A percentile compares a stretch with the other conserved stretches of the same genome.
Conservation (phyloP, 305 asterid species). For the Fraxinus dipetala region DNA sequence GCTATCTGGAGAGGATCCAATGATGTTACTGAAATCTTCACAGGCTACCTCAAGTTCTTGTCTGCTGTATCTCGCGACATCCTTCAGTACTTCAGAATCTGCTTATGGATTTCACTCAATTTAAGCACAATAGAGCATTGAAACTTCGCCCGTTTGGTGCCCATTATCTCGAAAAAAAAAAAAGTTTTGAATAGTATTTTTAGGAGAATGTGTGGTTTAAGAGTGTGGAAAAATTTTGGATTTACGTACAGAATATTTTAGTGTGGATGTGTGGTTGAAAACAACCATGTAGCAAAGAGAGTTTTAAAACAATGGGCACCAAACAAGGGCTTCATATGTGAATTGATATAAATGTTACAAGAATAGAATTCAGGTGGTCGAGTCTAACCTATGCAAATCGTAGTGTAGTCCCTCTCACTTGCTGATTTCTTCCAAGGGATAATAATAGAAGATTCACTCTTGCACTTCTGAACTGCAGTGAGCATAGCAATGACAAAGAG, state of each 20-base stretch:
- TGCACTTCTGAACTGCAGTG: conserved; percentile 63
- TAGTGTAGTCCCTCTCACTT: conserved; percentile 58
- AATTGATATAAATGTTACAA: conserved; percentile 4
- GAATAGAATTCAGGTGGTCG: background rate
- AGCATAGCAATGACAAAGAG: conserved; percentile 60
- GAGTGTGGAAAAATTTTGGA: background rate
- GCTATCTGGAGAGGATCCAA: conserved; percentile 84
- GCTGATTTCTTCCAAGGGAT: conserved; percentile 90
- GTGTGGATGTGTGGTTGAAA: background rate
- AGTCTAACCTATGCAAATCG: conserved; percentile 65
- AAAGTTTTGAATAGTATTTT: too few relatives aligned
- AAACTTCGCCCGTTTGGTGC: background rate
- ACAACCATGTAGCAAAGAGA: background rate
- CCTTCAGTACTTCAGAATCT: conserved; percentile 76
- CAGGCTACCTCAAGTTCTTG: conserved; percentile 94
- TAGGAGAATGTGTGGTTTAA: background rate
- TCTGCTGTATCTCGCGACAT: conserved; percentile 60
- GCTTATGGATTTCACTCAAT: conserved; percentile 19
- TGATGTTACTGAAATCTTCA: conserved; percentile 98
- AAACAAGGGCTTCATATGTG: background rate
- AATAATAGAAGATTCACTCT: conserved; percentile 51
- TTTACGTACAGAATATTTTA: background rate
- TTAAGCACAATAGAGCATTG: background rate
- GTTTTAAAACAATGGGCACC: background rate
- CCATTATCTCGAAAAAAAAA: background rate